A percentile compares a stretch with the other conserved stretches of the same genome.
Conservation (phyloP, 345 rosid genomes). For the Anastatica hierochuntica region DNA sequence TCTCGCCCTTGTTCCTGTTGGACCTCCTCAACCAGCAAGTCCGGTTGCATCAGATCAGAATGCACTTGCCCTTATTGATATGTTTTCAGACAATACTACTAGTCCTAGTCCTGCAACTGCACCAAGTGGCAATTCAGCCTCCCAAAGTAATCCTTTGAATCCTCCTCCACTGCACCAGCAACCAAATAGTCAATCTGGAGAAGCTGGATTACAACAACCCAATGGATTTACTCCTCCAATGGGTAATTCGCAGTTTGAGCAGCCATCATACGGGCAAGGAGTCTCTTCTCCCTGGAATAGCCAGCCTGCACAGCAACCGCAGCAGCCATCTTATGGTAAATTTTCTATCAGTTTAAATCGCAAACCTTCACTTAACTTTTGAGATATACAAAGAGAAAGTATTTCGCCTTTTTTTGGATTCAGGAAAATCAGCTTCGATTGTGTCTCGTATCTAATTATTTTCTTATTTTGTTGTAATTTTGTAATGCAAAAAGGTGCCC, state of each 20-base stretch:
- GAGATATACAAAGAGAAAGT: too few relatives aligned
- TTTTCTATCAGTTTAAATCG: constrained; percentile 4
- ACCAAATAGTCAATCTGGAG: constrained; percentile 49
- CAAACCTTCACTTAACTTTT: too few relatives aligned
- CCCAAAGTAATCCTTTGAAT: constrained; percentile 37
- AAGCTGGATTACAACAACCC: constrained; percentile 45
- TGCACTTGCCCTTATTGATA: constrained; percentile 79
- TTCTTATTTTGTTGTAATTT: constrained; percentile 8
- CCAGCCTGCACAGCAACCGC: constrained; percentile 48
- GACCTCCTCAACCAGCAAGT: constrained; percentile 45
- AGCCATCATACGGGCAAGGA: constrained; percentile 45
- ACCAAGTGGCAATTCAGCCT: constrained; percentile 37
- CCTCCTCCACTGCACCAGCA: constrained; percentile 63
- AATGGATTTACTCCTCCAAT: constrained; percentile 51
- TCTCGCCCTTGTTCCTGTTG: constrained; percentile 76
- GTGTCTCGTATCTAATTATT: neutral
- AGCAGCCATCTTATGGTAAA: constrained; percentile 64
- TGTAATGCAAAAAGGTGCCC: constrained; percentile 55
- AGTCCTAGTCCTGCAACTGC: constrained; percentile 40
- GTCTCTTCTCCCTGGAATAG: constrained; percentile 62
- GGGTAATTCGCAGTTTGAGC: constrained; percentile 64
- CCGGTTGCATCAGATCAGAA: constrained; percentile 63
- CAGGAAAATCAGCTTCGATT: neutral
- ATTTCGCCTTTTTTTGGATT: too few relatives aligned
- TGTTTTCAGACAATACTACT: constrained; percentile 55